Evolutionary conservation across 306 rosid genomes (phyloP), one percentile per base, ranked within the genome.

Genomic region (Astragalus glycyphyllos): DNA sequence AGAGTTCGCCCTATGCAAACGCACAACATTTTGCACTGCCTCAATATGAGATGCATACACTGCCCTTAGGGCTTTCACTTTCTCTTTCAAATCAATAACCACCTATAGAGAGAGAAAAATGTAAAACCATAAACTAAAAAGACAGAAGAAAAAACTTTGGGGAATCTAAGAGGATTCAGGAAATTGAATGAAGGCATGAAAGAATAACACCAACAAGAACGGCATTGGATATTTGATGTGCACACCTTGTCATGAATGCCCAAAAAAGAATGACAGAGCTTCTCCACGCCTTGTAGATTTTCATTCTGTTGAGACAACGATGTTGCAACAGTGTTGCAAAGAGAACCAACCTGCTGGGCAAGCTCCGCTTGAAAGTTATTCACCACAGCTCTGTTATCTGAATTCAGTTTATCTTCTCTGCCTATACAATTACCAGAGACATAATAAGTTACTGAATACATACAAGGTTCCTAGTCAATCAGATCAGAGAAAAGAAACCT

Each of bases 1-100:
- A 15, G 96, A 91, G 81, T 62, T 65, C 1, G 99, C 90, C 80
- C 74, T 84, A 81, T 91, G 97, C 83, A 95, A 88, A 66, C 90
- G 89, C 68, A 95, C 97, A 63, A 91, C 96, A 80, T 95, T 95
- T 83, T 91, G 93, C 72, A 86, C 78, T 20, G 87, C 96, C 82
- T 95, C 96, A 12, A 88, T 69, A 70, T 95, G 82, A 20, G 82
- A 77, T 58, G 71, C 44, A 65, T 83, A 91, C 81, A 85, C 68
- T 37, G 79, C 61, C 86, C 90, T 89, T 32, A 89, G 74, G 66
- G 81, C 76, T 50, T 83, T 68, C 71, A 91, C 82, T 77, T 86
- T 91, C 73, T 74, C 83, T 83, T 82, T 91, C 65, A 88, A 71
- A 77, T 87, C 96, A 65, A 61, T 16, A 59, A 82, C 84, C 7